Evolutionary conservation across 1,284 basidiomycete species (phyloP), one percentile per base, ranked within the genome.

Genomic region (Irpex sp.): DNA sequence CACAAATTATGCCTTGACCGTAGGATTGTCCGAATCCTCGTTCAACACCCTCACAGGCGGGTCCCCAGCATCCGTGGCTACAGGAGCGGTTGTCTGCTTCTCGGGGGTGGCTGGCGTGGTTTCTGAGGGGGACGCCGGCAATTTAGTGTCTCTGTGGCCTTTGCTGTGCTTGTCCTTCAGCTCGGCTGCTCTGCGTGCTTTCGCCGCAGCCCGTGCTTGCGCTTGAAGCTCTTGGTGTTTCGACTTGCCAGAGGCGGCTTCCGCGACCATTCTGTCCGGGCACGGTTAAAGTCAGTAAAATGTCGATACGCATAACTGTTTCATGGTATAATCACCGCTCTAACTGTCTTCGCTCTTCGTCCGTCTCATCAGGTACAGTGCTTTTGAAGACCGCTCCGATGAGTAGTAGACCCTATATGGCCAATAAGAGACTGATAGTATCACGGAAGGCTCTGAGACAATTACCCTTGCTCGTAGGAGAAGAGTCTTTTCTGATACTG

Each of bases 271-370:
- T 33, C 72, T 74, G 17, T 58, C 21, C 17, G 15, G 37, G 6
- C 8, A 51, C 8, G 19, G 21, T 15, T 35, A 51, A n/a, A 19
- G 26, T 51, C 11, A 46, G 5, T 13, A n/a, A 46, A 3, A 6
- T 3, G 43, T 4, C n/a, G 43, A 4, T 46, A 2, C 43, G 49
- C n/a, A 13, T 49, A 37, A 58, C 55, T 35, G 21, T n/a, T 11
- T 8, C 19, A 8, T 9, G 26, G 26, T 4, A 26, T 3, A 13
- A 82, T 19, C 65, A 90, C 92, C 93, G 81, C 76, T 98, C 95
- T 43, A 98, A 85, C 75, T 97, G 95, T 60, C 95, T 83, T 33
- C 96, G 85, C 72, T 97, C 96, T 70, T 92, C 90, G 71, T 96
- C 95, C 9, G 91, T 88, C 72, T 94, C 94, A 71, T 97, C 95